Percentiles rank a stretch among this genome's conserved stretches.
These are phyloP conservation scores for Santalum album DNA, from an alignment of 164 flowering plant genomes.

Conservation along the genomic window DNA sequence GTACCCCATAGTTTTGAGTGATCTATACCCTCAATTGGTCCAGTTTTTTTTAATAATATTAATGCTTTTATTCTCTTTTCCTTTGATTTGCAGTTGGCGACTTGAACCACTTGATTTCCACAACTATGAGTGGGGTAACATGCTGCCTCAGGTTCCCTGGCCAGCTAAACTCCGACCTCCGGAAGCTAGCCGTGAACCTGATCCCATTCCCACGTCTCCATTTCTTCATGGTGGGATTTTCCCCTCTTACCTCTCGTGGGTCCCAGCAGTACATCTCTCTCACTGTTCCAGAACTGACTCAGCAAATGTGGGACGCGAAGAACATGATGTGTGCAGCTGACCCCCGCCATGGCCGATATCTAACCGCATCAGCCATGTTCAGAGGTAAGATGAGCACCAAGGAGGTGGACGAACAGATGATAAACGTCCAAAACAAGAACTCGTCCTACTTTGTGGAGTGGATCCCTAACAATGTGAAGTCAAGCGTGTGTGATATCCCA, in stretches of 20 bases:
- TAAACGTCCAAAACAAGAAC: conserved; percentile 79
- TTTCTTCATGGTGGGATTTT: conserved; percentile 88
- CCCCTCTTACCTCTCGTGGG: conserved; percentile 78
- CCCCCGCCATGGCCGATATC: conserved; percentile 75
- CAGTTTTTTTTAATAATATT: neutral
- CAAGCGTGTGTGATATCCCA: conserved; percentile 50
- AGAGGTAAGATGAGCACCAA: conserved; percentile 83
- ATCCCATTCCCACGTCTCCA: conserved; percentile 90
- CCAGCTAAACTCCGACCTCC: conserved; percentile 71
- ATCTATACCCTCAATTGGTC: neutral
- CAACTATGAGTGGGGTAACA: conserved; percentile 86
- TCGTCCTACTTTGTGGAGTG: conserved; percentile 87
- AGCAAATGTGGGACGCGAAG: conserved; percentile 85
- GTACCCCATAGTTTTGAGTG: no score
- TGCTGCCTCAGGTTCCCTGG: conserved; percentile 86
- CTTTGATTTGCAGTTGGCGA: conserved; percentile 91
- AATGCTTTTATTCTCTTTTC: neutral
- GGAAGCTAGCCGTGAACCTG: conserved; percentile 75
- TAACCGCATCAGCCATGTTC: conserved; percentile 86
- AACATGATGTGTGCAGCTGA: conserved; percentile 91
- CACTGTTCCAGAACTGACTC: conserved; percentile 81
- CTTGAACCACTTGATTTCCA: conserved; percentile 79
- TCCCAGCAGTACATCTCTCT: conserved; percentile 80
- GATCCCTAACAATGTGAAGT: conserved; percentile 60
- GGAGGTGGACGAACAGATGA: conserved; percentile 82